A percentile compares a stretch with the other conserved stretches of the same genome.
These are phyloP conservation scores for Neopestalotiopsis sp. DNA, from an alignment of 2,329 filamentous ascomycete species.

Conservation along the genomic window DNA sequence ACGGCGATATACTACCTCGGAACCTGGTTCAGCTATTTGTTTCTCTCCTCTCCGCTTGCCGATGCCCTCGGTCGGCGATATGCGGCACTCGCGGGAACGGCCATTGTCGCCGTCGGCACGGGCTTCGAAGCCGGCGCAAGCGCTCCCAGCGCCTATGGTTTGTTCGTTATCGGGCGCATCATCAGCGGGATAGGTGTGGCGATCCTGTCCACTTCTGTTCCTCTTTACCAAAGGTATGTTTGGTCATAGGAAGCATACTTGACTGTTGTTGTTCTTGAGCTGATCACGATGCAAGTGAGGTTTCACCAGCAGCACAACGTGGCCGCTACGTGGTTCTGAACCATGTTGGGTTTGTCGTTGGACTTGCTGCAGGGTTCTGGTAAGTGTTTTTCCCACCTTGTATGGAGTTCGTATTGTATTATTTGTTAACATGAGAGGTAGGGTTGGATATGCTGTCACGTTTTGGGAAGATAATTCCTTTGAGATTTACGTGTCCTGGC, in stretches of 20 bases:
- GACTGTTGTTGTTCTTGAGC: background rate
- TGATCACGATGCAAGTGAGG: constrained; percentile 46
- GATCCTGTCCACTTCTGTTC: constrained; percentile 60
- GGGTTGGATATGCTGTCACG: constrained; percentile 61
- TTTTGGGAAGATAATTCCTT: constrained; percentile 53
- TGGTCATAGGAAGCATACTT: background rate
- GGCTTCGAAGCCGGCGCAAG: constrained; percentile 50
- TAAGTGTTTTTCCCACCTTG: too few relatives aligned
- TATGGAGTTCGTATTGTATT: too few relatives aligned
- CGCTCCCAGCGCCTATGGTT: constrained; percentile 45
- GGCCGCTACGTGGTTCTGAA: constrained; percentile 64
- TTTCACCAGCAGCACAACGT: constrained; percentile 56
- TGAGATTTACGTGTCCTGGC: constrained; percentile 54
- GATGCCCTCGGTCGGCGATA: constrained; percentile 57
- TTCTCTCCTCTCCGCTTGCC: constrained; percentile 55
- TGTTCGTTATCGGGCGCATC: constrained; percentile 57
- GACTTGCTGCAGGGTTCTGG: constrained; percentile 60
- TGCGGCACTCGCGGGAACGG: constrained; percentile 53
- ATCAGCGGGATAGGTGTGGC: constrained; percentile 59
- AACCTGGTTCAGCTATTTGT: constrained; percentile 59
- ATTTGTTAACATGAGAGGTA: constrained; percentile 29
- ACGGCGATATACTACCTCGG: constrained; percentile 64
- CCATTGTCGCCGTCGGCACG: constrained; percentile 52
- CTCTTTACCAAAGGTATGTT: constrained; percentile 59
- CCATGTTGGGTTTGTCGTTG: constrained; percentile 61